A percentile compares a stretch with the other conserved stretches of the same genome.
Conservation (phyloP, 305 asterid genomes). For the Fraxinus ornus region DNA sequence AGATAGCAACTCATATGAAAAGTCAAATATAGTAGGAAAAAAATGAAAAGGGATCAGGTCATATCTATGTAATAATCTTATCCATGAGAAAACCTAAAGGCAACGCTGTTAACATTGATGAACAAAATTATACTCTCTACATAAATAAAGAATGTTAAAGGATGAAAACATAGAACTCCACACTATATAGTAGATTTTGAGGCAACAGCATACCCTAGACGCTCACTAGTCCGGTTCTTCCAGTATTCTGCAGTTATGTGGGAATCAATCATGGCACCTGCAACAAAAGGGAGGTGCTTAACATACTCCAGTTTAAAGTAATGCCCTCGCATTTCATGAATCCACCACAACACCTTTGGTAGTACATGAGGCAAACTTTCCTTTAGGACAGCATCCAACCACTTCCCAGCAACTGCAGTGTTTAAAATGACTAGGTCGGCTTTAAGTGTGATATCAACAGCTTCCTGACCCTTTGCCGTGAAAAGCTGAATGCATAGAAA, state of each 20-base stretch:
- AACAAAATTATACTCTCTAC: neutral
- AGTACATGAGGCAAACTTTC: constrained; percentile 40
- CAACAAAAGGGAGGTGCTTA: constrained; percentile 54
- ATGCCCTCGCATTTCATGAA: constrained; percentile 58
- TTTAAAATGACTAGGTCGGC: constrained; percentile 47
- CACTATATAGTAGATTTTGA: neutral
- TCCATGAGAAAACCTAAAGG: neutral
- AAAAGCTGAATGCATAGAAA: constrained; percentile 30
- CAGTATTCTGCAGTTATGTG: constrained; percentile 51
- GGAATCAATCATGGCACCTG: constrained; percentile 59
- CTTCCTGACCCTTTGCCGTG: constrained; percentile 47
- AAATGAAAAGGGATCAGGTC: neutral
- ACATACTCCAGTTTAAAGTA: constrained; percentile 50
- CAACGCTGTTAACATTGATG: neutral
- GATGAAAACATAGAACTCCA: neutral
- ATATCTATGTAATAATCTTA: neutral
- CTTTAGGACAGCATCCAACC: constrained; percentile 52
- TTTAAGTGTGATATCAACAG: constrained; percentile 42
- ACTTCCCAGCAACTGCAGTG: constrained; percentile 53
- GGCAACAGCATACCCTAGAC: constrained; percentile 26
- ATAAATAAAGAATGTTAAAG: neutral
- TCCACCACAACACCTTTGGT: constrained; percentile 56
- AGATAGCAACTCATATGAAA: neutral
- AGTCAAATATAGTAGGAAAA: neutral
- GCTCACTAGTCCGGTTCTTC: constrained; percentile 40